Evolutionary conservation across 192 early-diverging fungal species (phyloP), one percentile per base, ranked within the genome.

Genomic region (Obelidium mucronatum): DNA sequence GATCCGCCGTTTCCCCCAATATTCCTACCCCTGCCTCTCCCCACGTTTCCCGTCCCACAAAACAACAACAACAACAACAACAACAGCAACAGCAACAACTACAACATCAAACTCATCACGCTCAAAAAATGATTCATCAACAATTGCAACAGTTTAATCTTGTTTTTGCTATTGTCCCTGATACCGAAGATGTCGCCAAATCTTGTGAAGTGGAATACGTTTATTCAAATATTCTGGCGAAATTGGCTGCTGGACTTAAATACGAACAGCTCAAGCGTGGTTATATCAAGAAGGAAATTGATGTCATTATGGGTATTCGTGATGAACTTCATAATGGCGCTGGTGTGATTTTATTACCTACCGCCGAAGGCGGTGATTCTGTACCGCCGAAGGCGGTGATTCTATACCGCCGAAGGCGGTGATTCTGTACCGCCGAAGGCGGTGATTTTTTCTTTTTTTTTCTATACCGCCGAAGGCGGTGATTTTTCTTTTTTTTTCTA

Each of bases 241-340:
- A 91, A 56, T 74, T 93, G 42, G 90, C 92, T 0, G 85, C 91
- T 3, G 92, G 88, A 2, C 77, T 95, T 22, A 88, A 92, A 33
- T 94, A 93, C 70, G 94, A 95, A 74, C 93, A 95, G 65, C 69
- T 91, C 30, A 85, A 86, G 55, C 86, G 93, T 60, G 90, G 90
- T 1, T 95, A 93, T 79, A 87, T 95, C 19, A 85, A 88, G 48
- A 75, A 86, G 39, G 92, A 95, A 78, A 83, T 90, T 19, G 91
- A 94, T 40, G 83, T 92, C 48, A 94, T 95, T 15, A 68, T 95
- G 6, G 75, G 78, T 0, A 82, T 95, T 26, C 89, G 88, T 26
- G 94, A 95, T 51, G 90, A 84, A 33, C 65, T 78, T 1, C 70
- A 81, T 40, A 70, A 74, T 40, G 36, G 74, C 28, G 31, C 53